phyloP scores from a whole-genome alignment of 108 stramenopile genomes.

The Mediolabrus comicus region DNA sequence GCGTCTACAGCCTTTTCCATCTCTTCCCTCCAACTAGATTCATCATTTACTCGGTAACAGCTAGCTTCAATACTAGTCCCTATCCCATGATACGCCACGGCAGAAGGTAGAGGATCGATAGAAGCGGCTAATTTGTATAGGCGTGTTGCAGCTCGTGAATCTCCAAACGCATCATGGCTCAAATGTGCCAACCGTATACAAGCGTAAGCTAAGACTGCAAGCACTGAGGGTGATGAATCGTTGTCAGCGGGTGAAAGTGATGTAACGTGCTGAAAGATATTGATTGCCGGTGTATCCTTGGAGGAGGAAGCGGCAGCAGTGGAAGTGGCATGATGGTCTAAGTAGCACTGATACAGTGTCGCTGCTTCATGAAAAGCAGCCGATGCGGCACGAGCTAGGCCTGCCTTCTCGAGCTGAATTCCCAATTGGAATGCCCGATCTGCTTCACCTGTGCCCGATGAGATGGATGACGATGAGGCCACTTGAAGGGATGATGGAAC shows the following conservation, averaged over 20 bases:
- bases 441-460: conserved; percentile 61
- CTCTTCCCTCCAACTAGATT: conserved; percentile 38
- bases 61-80: conserved; percentile 68
- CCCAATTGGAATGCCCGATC: conserved; percentile 79
- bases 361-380: conserved; percentile 84
- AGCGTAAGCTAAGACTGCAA: conserved; percentile 62
- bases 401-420: conserved; percentile 67
- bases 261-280: conserved; percentile 74
- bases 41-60: conserved; percentile 2
- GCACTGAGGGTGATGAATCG: conserved; percentile 20
- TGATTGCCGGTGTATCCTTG: neutral
- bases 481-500: neutral
- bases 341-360: conserved; percentile 82
- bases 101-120: conserved; percentile 68
- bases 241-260: conserved; percentile 21
- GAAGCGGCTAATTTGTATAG: conserved; percentile 59
- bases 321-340: conserved; percentile 37
- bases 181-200: conserved; percentile 74
- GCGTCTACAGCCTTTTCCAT: conserved; percentile 65
- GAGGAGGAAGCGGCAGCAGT: neutral
- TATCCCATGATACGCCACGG: conserved; percentile 66
- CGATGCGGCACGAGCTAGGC: conserved; percentile 64
- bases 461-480: conserved; percentile 9
- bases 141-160: conserved; percentile 70
- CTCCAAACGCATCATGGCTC: conserved; percentile 75